phyloP scores from a whole-genome alignment of 768 basidiomycete species.

The Hirschioporus abietinus region DNA sequence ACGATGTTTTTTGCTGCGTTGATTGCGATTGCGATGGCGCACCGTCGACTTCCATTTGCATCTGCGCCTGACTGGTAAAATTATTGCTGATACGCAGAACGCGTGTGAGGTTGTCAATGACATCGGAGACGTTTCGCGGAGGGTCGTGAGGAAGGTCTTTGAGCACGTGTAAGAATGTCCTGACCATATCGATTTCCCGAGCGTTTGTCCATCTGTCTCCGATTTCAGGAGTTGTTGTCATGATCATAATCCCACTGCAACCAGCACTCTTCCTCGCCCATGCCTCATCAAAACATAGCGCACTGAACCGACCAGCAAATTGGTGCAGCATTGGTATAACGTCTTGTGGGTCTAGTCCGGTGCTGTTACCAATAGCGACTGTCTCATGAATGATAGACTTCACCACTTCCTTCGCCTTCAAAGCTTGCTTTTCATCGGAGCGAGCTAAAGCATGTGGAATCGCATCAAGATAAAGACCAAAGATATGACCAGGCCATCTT shows the following conservation, averaged over 20 bases:
- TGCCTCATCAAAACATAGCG: conserved; percentile 85
- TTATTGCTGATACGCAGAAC: conserved; percentile 57
- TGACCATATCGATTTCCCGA: conserved; percentile 84
- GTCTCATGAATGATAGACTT: conserved; percentile 62
- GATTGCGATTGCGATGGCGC: conserved; percentile 19
- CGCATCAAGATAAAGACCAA: conserved; percentile 75
- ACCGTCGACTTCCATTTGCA: conserved; percentile 31
- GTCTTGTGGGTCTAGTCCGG: conserved; percentile 45
- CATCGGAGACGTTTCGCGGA: conserved; percentile 73
- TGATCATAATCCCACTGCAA: conserved; percentile 76
- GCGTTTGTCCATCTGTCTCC: conserved; percentile 78
- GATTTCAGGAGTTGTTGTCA: conserved; percentile 66
- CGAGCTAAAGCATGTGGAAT: conserved; percentile 72
- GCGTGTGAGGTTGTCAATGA: conserved; percentile 67
- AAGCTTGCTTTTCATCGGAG: conserved; percentile 54
- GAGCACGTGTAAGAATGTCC: conserved; percentile 84
- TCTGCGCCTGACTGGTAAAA: conserved; percentile 38
- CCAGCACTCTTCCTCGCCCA: conserved; percentile 91
- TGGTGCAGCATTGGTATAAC: conserved; percentile 70
- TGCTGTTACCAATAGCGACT: conserved; percentile 45
- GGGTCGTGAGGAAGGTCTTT: conserved; percentile 93
- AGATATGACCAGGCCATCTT: conserved; percentile 49
- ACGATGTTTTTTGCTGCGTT: conserved; percentile 52
- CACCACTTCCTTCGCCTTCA: conserved; percentile 56
- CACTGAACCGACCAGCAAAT: conserved; percentile 75